Evolutionary conservation across 2,329 filamentous ascomycete genomes (phyloP).

Genomic region (Lachnellula subtilissima): DNA sequence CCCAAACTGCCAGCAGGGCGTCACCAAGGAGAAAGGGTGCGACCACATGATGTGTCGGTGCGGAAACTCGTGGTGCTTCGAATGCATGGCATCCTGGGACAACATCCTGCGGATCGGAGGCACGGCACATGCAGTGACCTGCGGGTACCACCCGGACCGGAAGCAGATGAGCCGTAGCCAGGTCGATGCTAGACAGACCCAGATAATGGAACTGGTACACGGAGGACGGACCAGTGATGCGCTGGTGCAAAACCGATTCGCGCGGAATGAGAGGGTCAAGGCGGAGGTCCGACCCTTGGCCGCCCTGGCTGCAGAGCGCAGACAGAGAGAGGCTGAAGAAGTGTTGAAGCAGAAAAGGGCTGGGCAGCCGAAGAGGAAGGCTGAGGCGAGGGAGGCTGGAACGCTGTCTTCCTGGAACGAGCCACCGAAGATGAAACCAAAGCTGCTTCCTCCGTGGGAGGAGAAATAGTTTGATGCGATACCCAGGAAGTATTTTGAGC

Average conservation of each 20-base stretch:
- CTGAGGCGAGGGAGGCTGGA: not conserved
- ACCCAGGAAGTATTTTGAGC: no score
- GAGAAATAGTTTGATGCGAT: not conserved
- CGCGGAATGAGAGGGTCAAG: slow-evolving; percentile 6
- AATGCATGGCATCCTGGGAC: slow-evolving; percentile 19
- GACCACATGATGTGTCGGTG: slow-evolving; percentile 25
- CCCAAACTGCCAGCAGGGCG: slow-evolving; percentile 18
- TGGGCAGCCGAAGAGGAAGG: not conserved
- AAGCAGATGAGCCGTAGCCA: slow-evolving; percentile 1
- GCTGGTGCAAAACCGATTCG: slow-evolving; percentile 7
- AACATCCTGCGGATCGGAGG: slow-evolving; percentile 18
- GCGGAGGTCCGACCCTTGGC: slow-evolving; percentile 12
- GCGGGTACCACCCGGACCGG: slow-evolving; percentile 9
- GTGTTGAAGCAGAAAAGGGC: not conserved
- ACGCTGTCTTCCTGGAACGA: not conserved
- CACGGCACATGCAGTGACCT: slow-evolving; percentile 14
- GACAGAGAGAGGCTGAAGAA: slow-evolving; percentile 4
- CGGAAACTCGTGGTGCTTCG: slow-evolving; percentile 22
- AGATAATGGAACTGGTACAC: slow-evolving; percentile 14
- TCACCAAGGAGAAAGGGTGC: slow-evolving; percentile 18
- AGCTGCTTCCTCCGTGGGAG: not conserved
- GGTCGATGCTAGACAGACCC: not conserved
- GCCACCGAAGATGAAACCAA: not conserved
- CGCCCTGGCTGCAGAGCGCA: slow-evolving; percentile 14
- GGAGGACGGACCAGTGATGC: slow-evolving; percentile 17